Evolutionary conservation across 371 early-diverging fungal genomes (phyloP).

Genomic region (Rhizopus sp.): DNA sequence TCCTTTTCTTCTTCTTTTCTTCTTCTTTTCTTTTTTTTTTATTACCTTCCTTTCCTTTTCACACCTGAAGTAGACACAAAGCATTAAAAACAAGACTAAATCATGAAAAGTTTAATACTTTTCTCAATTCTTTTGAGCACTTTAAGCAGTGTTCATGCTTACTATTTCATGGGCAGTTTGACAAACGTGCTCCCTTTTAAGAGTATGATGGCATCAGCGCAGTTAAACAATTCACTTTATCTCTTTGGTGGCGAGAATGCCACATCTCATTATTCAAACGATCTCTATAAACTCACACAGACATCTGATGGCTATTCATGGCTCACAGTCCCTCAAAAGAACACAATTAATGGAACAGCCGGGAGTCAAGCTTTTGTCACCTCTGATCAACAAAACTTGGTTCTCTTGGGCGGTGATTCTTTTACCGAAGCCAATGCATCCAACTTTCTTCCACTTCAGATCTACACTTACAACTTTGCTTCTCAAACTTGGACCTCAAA

Average conservation of each 20-base stretch:
- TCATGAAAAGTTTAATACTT: conserved; percentile 12
- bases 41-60: neutral
- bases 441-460: conserved; percentile 10
- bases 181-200: conserved; percentile 29
- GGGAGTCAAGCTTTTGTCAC: conserved; percentile 27
- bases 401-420: conserved; percentile 24
- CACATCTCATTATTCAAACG: conserved; percentile 17
- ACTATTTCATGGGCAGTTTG: conserved; percentile 26
- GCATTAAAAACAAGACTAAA: neutral
- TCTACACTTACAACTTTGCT: conserved; percentile 20
- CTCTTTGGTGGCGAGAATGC: conserved; percentile 39
- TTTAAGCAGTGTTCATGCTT: conserved; percentile 15
- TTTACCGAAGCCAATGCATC: conserved; percentile 14
- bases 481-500: conserved; percentile 24
- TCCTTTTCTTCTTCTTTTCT: conserved; percentile 1
- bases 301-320: conserved; percentile 18
- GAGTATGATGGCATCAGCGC: conserved; percentile 29
- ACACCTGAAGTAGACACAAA: neutral
- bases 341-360: conserved; percentile 19
- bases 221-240: conserved; percentile 24
- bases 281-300: conserved; percentile 25
- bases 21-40: conserved; percentile 4
- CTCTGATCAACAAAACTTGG: conserved; percentile 17
- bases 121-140: conserved; percentile 5
- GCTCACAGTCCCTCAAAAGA: conserved; percentile 21